Evolutionary conservation across 768 basidiomycete species (phyloP).

Genomic region (Leccinum olivaceopallidum): DNA sequence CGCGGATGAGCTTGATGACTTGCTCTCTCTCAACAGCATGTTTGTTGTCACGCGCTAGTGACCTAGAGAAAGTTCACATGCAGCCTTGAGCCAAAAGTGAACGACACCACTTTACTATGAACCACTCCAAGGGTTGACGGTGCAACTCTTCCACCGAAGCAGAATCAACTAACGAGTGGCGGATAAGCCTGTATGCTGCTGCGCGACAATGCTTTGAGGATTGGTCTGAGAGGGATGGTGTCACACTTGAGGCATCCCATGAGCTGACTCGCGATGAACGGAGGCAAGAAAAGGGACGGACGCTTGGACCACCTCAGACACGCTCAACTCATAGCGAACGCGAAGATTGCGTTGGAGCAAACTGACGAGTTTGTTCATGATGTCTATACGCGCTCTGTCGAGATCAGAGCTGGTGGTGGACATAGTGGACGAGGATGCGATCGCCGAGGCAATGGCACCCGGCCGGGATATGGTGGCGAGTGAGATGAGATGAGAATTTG

Average conservation of each 20-base stretch:
- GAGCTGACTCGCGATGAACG: constrained; percentile 11
- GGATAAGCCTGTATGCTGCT: constrained; percentile 79
- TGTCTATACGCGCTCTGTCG: constrained; percentile 58
- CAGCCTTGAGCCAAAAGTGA: background rate
- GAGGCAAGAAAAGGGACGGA: constrained; percentile 41
- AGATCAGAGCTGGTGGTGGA: constrained; percentile 38
- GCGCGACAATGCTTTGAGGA: constrained; percentile 74
- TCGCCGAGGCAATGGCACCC: constrained; percentile 32
- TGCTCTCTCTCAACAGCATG: constrained; percentile 88
- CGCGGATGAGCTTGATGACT: constrained; percentile 84
- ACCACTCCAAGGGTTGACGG: constrained; percentile 78
- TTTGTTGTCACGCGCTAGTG: constrained; percentile 83
- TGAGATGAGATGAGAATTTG: constrained; percentile 56
- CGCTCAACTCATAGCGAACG: constrained; percentile 73
- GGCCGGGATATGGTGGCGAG: constrained; percentile 48
- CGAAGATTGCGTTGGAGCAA: constrained; percentile 70
- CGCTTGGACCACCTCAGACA: constrained; percentile 73
- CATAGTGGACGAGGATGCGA: constrained; percentile 41
- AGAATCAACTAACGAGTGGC: constrained; percentile 73
- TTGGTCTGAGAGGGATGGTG: constrained; percentile 75
- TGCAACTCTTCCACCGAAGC: constrained; percentile 68
- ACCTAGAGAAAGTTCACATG: constrained; percentile 43
- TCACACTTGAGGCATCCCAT: constrained; percentile 51
- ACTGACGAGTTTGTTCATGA: constrained; percentile 63
- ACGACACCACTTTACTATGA: constrained; percentile 76